These are phyloP conservation scores for Apophysomyces ossiformis DNA, from an alignment of 371 early-diverging fungal genomes.

Conservation along the genomic window DNA sequence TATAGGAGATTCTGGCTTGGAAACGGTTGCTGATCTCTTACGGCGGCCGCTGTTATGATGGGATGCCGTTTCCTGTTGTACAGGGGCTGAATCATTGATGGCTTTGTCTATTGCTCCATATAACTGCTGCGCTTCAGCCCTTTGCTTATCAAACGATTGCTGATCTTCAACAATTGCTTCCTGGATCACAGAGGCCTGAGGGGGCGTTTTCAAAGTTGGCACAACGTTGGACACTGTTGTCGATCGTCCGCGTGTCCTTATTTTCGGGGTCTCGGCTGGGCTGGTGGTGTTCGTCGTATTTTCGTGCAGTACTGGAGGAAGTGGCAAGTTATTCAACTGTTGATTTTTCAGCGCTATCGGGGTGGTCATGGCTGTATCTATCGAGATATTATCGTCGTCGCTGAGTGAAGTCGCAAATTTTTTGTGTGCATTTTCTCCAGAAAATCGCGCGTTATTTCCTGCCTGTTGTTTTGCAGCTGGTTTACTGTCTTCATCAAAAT, in stretches of 20 bases:
- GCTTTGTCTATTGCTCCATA: no score
- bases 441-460: not conserved
- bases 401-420: conserved; percentile 7
- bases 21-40: no score
- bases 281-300: not conserved
- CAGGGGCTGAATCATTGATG: no score
- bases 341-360: conserved; percentile 22
- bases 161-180: no score
- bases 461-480: not conserved
- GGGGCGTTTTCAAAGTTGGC: not conserved
- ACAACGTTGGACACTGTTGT: conserved; percentile 11
- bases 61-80: no score
- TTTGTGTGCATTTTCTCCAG: not conserved
- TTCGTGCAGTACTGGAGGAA: not conserved
- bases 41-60: no score
- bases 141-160: no score
- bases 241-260: conserved; percentile 15
- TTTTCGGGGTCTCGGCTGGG: not conserved
- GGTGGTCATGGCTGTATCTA: conserved; percentile 24
- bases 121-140: no score
- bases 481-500: conserved; percentile 24
- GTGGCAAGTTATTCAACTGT: not conserved
- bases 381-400: conserved; percentile 6
- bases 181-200: not conserved
- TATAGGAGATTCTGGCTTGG: not conserved